Base-by-base conservation (phyloP, 768 basidiomycete genomes). In the Boletus coccyginus region DNA sequence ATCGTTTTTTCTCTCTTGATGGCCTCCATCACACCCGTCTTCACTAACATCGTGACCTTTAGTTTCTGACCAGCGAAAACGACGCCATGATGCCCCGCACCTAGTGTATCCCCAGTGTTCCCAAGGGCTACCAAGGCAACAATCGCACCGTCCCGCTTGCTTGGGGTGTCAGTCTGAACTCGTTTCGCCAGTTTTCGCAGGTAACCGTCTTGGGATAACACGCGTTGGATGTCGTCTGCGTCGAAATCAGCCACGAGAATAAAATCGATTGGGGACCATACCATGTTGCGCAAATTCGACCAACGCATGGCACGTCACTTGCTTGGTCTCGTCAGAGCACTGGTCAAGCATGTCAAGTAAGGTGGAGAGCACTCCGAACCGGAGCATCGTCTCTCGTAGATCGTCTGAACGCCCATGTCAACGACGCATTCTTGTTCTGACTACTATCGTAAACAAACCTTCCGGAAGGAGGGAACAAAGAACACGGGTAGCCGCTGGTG, bases 401-500 rank as follows among this genome's bases (percentile, higher is more conserved):
- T 66, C 56, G 7, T 50, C 70, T 70, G 33, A 9, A 5, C 36
- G 39, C 38, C 7, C 1, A 19, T 12, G 35, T 70, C 46, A 59
- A 38, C 9, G 27, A 49, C 8, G 33, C 11, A 5, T 21, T 10
- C 35, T 46, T 21, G 13, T 11, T 29, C 29, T 8, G 8, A 24
- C 35, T 5, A 8, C 7, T 10, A 29, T 36, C 32, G 3, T 32
- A 41, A 16, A 53, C 50, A 17, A 32, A 70, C 70, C 51, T n/a
- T 71, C 64, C 29, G 43, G 51, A 17, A 64, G 64, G 21, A 70
- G 57, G 17, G 60, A 57, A 19, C 68, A 66, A 24, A 70, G 55
- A 2, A 66, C 62, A 17, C 60, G 66, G 3, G 53, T 60, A 12
- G 70, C 70, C 16, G 64, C 64, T 1, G 68, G 68, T 19, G 69